phyloP scores from a whole-genome alignment of 169 alveolate species.

The Cryptosporidium meleagridis region DNA sequence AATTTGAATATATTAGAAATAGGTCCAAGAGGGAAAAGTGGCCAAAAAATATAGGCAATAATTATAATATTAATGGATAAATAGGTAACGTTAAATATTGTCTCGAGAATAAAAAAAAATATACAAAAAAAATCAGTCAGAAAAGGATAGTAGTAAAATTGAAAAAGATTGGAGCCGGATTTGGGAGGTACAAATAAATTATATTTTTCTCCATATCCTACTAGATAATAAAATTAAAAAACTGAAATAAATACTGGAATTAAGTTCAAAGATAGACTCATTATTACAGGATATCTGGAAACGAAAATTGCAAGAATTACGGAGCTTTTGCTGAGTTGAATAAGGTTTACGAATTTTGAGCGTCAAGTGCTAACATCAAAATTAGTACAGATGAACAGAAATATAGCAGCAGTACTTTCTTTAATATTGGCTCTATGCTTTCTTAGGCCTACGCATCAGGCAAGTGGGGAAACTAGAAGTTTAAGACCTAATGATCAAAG shows the following conservation, averaged over 20 bases:
- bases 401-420: not conserved
- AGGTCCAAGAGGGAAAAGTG: conserved; percentile 3
- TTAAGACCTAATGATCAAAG: not conserved
- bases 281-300: not conserved
- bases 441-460: not conserved
- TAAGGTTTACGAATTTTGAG: not conserved
- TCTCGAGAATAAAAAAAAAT: not conserved
- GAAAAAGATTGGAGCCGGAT: not conserved
- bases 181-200: not conserved
- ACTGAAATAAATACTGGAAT: not conserved
- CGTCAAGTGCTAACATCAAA: not conserved
- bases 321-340: not conserved
- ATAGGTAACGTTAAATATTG: not conserved
- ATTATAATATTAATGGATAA: conserved; percentile 3
- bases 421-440: not conserved
- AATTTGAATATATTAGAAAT: not conserved
- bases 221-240: not conserved
- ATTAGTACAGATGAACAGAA: not conserved
- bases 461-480: not conserved
- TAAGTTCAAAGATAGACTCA: not conserved
- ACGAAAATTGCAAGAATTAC: not conserved
- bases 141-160: not conserved
- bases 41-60: not conserved
- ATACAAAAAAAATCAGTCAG: conserved; percentile 2
- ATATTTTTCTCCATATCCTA: not conserved